Evolutionary conservation across 805 yeast species (phyloP), one percentile per base, ranked within the genome.

Genomic region (Yarrowia sp.): DNA sequence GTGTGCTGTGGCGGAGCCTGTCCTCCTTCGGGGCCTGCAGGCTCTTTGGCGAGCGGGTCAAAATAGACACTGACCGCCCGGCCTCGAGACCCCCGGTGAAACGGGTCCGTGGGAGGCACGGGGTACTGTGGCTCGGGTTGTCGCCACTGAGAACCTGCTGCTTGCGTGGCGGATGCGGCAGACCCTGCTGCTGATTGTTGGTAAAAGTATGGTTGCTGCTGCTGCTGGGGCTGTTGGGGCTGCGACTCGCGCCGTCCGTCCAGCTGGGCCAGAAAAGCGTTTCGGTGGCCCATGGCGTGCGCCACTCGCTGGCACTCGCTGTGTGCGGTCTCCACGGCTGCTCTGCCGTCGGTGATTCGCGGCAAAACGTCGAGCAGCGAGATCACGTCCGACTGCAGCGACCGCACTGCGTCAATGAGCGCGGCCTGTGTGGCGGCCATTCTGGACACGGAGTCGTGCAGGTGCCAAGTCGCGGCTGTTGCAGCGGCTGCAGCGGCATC

Each of bases 1-100:
- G 65, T 32, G 17, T 48, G 48, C 9, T 48, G 22, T 36, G 41
- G 48, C 31, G 38, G 35, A 0, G 64, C 47, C 31, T 62, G 57
- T 43, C 67, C 57, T 43, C 67, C 57, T 15, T 65, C 62, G n/a
- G 67, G 65, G 6, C 41, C 64, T 3, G 65, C 33, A 15, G 60
- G 65, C 43, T 63, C 61, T 41, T 55, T 50, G 18, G 65, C 65
- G 28, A 55, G 35, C 4, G 61, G 65, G 35, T 41, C 48, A 41
- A 58, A 58, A 22, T 58, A 58, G 10, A 58, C 64, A 14, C 43
- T 33, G 10, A 35, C 64, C 1, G 64, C 64, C 15, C 64, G 41
- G 43, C 51, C 51, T n/a, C 64, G 64, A 13, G 64, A 43, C 7
- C 51, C 48, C 9, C 65, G 44, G 45, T 62, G 62, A 31, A 48